Evolutionary conservation across 2,329 filamentous ascomycete species (phyloP).

Genomic region (Diplodia mutila): DNA sequence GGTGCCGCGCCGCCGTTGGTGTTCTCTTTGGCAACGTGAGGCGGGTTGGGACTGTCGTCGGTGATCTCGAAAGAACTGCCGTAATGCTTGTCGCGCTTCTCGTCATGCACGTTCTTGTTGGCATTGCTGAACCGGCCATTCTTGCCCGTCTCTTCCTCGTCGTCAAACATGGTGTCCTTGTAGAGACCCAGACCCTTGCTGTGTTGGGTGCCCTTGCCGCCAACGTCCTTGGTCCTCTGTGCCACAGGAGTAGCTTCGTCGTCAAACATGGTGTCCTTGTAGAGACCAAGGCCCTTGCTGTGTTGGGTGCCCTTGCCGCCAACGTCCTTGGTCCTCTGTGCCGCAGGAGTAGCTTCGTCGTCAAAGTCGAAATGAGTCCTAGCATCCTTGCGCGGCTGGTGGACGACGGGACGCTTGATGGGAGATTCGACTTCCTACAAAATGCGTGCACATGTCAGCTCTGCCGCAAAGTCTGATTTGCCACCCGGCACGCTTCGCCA

Average conservation of each 20-base stretch:
- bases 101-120: constrained; percentile 73
- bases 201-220: constrained; percentile 54
- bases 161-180: constrained; percentile 71
- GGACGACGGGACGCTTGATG: constrained; percentile 60
- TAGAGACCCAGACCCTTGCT: constrained; percentile 75
- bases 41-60: constrained; percentile 64
- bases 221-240: constrained; percentile 44
- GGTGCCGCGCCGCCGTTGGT: constrained; percentile 29
- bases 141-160: constrained; percentile 53
- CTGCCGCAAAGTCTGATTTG: neutral
- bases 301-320: constrained; percentile 54
- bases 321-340: constrained; percentile 46
- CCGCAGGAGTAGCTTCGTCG: constrained; percentile 69
- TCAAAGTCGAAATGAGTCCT: constrained; percentile 82
- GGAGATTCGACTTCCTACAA: constrained; percentile 52
- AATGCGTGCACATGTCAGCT: constrained; percentile 4
- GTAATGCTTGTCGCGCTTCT: constrained; percentile 76
- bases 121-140: constrained; percentile 63
- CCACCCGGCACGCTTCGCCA: neutral
- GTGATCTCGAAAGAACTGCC: constrained; percentile 75
- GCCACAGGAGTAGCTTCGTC: constrained; percentile 61
- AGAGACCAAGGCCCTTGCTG: constrained; percentile 72
- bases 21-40: constrained; percentile 38
- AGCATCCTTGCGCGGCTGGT: constrained; percentile 76
- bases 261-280: constrained; percentile 74